Base-by-base conservation (phyloP, 2,329 filamentous ascomycete genomes). In the Aspergillus ochraceoroseus region DNA sequence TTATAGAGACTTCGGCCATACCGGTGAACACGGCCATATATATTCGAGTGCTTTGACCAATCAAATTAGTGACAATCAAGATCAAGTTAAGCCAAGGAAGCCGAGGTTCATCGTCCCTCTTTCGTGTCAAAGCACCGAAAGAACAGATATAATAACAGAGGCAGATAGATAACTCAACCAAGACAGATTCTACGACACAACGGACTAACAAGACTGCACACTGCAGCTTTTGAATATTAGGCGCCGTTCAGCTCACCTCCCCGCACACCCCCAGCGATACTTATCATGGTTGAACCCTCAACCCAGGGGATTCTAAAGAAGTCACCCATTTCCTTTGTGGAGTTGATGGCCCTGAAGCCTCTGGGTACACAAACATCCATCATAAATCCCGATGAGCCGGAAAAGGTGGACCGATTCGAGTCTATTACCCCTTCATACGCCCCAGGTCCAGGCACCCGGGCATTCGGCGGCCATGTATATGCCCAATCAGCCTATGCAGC, bases 401-500 rank as follows among this genome's bases (percentile, higher is more conserved):
- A 61, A 41, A 59, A 49, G 18, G 42, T 59, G 29, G 58, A 64
- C 13, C 44, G 34, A 2, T 65, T 65, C 19, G 49, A 54, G 22
- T 46, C 63, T 1, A 29, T 57, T 9, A 48, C 59, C 23, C 33
- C 35, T 3, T 63, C 63, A 2, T 74, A 67, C 45, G 62, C 66
- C 7, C 71, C 72, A 0, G 68, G 64, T 2, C 61, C 58, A 5
- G 56, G 63, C 11, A 61, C 61, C 2, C 61, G 66, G 9, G 69
- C 73, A 0, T 77, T 75, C 55, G 75, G 75, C 8, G 74, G 75
- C 1, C 74, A 79, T 59, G 73, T 77, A 3, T 77, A 71, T 48
- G 70, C 72, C n/a, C 75, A 78, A 56, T 70, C 74, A 20, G 73
- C 71, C 11, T 78, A 72, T 63, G 75, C 75, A 11, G 75, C 75